Base-by-base conservation (phyloP, 2,329 filamentous ascomycete genomes). In the Didymella keratinophila region DNA sequence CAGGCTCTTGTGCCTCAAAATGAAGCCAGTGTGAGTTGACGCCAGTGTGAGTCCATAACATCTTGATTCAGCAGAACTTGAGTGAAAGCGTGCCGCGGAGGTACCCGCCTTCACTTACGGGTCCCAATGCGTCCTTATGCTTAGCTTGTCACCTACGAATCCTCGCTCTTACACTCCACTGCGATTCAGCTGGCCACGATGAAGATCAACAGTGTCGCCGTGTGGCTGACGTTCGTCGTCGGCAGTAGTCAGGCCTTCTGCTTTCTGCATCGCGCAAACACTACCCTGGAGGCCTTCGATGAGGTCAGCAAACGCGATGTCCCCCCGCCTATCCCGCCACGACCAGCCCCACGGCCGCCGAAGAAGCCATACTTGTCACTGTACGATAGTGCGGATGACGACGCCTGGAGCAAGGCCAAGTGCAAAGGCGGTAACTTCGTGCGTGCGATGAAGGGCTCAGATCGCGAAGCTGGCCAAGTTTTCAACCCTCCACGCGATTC, bases 361-460 rank as follows among this genome's bases (percentile, higher is more conserved):
- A 23, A 16, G 9, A 42, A 46, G 16, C 27, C 21, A 12, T 25
- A 20, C 21, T 6, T 52, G n/a, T 3, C 10, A 2, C 47, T 56
- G 25, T 51, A 20, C 18, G 5, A 21, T 9, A 56, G 32, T 23
- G 47, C 54, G 10, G 51, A 37, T 21, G 54, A 59, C 8, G 56
- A 54, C 2, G 28, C 37, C 12, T 50, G 50, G 50, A 30, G 45
- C 0, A 59, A 42, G 18, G 45, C 36, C 41, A 46, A 50, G 45
- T 58, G 56, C 32, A 53, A 58, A 23, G 56, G 50, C 25, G 30
- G 23, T 6, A 46, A 45, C 41, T 54, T 51, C 10, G 5, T 54
- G 20, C 18, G 41, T 3, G 46, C 56, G 18, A 51, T 51, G 51
- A 46, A 21, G 4, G 36, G 39, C 1, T 42, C 56, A 4, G 51